Evolutionary conservation across 768 basidiomycete species (phyloP).

Genomic region (Suillus occidentalis): DNA sequence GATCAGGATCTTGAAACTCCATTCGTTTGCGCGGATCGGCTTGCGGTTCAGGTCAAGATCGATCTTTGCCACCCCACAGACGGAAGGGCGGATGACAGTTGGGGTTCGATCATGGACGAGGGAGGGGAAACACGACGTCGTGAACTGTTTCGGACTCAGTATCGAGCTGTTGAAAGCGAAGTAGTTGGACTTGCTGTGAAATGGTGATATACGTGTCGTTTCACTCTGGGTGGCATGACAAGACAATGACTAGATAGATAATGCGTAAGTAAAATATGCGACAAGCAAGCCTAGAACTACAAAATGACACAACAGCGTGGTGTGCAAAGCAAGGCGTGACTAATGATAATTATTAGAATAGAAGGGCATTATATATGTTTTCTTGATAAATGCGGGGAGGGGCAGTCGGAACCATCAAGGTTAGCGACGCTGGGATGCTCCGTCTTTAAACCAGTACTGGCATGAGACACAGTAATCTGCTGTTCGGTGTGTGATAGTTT

Average conservation of each 20-base stretch:
- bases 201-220: slow-evolving; percentile 45
- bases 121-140: slow-evolving; percentile 44
- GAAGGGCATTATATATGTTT: slow-evolving; percentile 6
- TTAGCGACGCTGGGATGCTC: slow-evolving; percentile 41
- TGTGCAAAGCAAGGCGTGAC: slow-evolving; percentile 16
- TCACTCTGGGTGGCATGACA: slow-evolving; percentile 13
- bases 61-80: slow-evolving; percentile 41
- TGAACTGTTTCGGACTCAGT: slow-evolving; percentile 70
- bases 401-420: slow-evolving; percentile 10
- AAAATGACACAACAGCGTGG: slow-evolving; percentile 19
- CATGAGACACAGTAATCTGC: slow-evolving; percentile 57
- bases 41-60: slow-evolving; percentile 39
- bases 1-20: slow-evolving; percentile 9
- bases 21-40: slow-evolving; percentile 31
- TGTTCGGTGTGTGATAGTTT: slow-evolving; percentile 54
- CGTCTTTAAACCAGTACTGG: slow-evolving; percentile 55
- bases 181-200: slow-evolving; percentile 75
- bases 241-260: background rate
- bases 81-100: slow-evolving; percentile 32
- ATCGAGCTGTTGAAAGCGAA: slow-evolving; percentile 84
- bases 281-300: slow-evolving; percentile 17
- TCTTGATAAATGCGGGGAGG: slow-evolving; percentile 1
- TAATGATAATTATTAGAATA: slow-evolving; percentile 31
- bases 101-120: slow-evolving; percentile 41
- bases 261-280: slow-evolving; percentile 13